phyloP scores from a whole-genome alignment of 371 early-diverging fungal genomes.

The Mycotypha africana region DNA sequence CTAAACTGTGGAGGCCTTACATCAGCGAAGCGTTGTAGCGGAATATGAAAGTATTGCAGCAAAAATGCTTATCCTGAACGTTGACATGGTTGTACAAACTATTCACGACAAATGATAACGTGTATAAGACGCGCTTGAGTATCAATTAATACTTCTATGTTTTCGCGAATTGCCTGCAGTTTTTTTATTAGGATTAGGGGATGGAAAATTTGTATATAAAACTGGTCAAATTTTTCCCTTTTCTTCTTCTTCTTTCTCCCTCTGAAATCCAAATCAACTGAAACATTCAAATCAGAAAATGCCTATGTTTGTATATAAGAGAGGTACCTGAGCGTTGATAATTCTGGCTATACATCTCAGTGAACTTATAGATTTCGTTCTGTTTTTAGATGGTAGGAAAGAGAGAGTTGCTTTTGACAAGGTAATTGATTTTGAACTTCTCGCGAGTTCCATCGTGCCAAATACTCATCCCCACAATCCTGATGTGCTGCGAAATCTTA shows the following conservation, averaged over 20 bases:
- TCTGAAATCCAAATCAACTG: neutral
- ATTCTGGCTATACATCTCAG: neutral
- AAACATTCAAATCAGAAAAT: slow-evolving; percentile 3
- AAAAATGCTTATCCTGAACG: no score
- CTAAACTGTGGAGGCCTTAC: no score
- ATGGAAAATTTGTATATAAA: neutral
- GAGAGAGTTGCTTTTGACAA: slow-evolving; percentile 89
- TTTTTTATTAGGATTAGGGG: neutral
- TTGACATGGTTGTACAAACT: no score
- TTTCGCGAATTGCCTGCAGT: neutral
- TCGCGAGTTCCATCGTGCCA: neutral
- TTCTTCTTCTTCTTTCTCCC: neutral
- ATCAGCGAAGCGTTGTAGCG: no score
- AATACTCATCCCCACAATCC: no score
- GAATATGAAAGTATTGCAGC: no score
- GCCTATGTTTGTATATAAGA: slow-evolving; percentile 71
- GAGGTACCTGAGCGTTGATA: slow-evolving; percentile 44
- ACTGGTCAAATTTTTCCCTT: neutral
- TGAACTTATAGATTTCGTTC: neutral
- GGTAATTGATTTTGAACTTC: slow-evolving; percentile 15
- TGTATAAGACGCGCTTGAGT: neutral
- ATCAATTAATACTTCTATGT: neutral
- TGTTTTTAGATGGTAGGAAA: slow-evolving; percentile 62
- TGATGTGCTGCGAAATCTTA: no score
- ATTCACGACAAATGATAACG: no score